These are phyloP conservation scores for Huntiella decipiens DNA, from an alignment of 2,329 filamentous ascomycete genomes.

Conservation along the genomic window DNA sequence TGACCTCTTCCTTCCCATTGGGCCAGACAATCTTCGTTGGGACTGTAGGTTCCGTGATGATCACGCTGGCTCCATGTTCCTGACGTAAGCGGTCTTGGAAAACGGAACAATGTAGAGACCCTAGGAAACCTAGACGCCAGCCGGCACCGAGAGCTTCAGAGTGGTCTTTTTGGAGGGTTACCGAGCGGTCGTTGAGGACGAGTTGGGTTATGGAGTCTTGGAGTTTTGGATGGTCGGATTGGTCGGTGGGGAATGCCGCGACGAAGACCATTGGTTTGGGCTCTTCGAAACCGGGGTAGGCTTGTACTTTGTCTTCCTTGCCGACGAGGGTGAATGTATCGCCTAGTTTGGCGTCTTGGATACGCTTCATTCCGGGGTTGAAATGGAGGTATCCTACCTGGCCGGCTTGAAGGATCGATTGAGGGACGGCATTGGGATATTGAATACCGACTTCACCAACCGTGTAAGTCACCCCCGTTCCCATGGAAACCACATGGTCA, in stretches of 20 bases:
- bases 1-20: conserved; percentile 24
- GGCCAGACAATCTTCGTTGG: conserved; percentile 67
- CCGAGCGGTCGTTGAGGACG: conserved; percentile 82
- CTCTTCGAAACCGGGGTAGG: conserved; percentile 84
- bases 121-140: conserved; percentile 84
- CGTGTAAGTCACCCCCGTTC: conserved; percentile 72
- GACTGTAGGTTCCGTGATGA: conserved; percentile 90
- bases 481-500: conserved; percentile 72
- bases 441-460: conserved; percentile 96
- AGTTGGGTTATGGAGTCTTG: conserved; percentile 91
- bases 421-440: conserved; percentile 72
- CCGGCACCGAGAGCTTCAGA: conserved; percentile 86
- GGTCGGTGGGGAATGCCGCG: conserved; percentile 85
- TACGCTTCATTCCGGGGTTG: conserved; percentile 95
- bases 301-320: conserved; percentile 54
- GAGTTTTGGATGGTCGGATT: conserved; percentile 66
- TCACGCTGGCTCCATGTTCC: conserved; percentile 85
- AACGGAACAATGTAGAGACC: conserved; percentile 96
- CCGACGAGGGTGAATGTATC: conserved; percentile 83
- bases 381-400: conserved; percentile 96
- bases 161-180: conserved; percentile 83
- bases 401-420: conserved; percentile 63
- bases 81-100: conserved; percentile 90
- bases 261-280: conserved; percentile 99
- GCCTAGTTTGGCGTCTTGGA: conserved; percentile 86